Percentiles rank a stretch among this genome's conserved stretches.
phyloP scores from a whole-genome alignment of 2,329 filamentous ascomycete genomes.

The Rosellinia necatrix region DNA sequence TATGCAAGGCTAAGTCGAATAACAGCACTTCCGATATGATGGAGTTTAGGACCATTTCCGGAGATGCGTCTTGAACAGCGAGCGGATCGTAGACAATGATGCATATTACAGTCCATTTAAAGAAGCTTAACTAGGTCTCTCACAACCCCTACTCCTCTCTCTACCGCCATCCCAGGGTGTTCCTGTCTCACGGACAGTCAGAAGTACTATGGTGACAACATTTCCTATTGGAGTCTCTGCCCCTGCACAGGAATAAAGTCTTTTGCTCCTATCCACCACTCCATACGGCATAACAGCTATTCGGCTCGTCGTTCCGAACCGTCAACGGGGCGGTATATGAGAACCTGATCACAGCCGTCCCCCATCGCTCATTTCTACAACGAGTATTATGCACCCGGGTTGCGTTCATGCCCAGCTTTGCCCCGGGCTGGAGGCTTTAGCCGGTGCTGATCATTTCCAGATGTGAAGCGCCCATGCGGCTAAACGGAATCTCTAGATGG shows the following conservation, averaged over 20 bases:
- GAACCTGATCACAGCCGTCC: constrained; percentile 13
- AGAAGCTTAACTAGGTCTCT: not conserved
- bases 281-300: not conserved
- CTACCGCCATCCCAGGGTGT: not conserved
- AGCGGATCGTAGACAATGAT: not conserved
- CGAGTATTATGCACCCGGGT: constrained; percentile 2
- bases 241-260: not conserved
- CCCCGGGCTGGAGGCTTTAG: constrained; percentile 27
- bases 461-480: constrained; percentile 31
- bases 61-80: not conserved
- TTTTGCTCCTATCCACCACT: not conserved
- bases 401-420: constrained; percentile 10
- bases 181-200: not conserved
- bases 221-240: not conserved
- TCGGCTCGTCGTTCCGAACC: constrained; percentile 24
- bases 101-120: not conserved
- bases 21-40: not conserved
- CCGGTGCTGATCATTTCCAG: constrained; percentile 26
- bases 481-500: constrained; percentile 32
- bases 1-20: not conserved
- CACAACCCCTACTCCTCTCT: not conserved
- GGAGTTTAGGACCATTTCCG: not conserved
- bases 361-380: constrained; percentile 13
- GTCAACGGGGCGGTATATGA: constrained; percentile 10
- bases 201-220: not conserved